These are phyloP conservation scores for Neurospora africana DNA, from an alignment of 495 filamentous ascomycete genomes.

Conservation along the genomic window DNA sequence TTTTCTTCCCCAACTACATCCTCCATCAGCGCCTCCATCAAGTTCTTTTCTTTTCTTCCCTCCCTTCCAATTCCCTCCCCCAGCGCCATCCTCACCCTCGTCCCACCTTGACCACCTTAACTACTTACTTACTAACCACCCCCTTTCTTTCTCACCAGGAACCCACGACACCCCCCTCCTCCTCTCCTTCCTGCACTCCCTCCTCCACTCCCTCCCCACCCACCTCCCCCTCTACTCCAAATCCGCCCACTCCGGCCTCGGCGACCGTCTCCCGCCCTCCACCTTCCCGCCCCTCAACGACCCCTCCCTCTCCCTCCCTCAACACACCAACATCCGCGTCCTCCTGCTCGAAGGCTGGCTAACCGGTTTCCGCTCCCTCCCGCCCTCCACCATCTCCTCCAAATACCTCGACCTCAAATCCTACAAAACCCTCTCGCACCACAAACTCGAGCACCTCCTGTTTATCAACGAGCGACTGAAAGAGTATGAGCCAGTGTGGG, in stretches of 20 bases:
- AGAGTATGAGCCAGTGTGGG: constrained; percentile 62
- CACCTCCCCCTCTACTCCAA: constrained; percentile 80
- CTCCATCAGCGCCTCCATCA: neutral
- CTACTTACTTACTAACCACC: neutral
- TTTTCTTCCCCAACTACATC: too few relatives aligned
- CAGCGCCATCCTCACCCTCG: neutral
- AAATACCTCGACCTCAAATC: constrained; percentile 44
- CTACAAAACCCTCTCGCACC: constrained; percentile 38
- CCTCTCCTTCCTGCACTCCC: constrained; percentile 50
- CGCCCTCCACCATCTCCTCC: constrained; percentile 38
- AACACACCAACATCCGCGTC: constrained; percentile 35
- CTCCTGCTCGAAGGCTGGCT: constrained; percentile 91
- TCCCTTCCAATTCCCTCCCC: neutral
- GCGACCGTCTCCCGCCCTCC: constrained; percentile 56
- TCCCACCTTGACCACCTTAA: too few relatives aligned
- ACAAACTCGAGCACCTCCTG: constrained; percentile 54
- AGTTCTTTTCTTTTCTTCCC: neutral
- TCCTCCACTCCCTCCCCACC: constrained; percentile 39
- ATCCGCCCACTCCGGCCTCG: constrained; percentile 61
- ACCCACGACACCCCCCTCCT: constrained; percentile 76
- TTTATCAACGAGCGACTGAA: constrained; percentile 62
- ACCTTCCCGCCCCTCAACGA: constrained; percentile 56
- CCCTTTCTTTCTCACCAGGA: constrained; percentile 30
- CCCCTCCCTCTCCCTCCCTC: constrained; percentile 29
- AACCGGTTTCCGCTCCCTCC: constrained; percentile 68